These are phyloP conservation scores for Gnetum montanum DNA, from an alignment of 75 land plant species.

Conservation along the genomic window DNA sequence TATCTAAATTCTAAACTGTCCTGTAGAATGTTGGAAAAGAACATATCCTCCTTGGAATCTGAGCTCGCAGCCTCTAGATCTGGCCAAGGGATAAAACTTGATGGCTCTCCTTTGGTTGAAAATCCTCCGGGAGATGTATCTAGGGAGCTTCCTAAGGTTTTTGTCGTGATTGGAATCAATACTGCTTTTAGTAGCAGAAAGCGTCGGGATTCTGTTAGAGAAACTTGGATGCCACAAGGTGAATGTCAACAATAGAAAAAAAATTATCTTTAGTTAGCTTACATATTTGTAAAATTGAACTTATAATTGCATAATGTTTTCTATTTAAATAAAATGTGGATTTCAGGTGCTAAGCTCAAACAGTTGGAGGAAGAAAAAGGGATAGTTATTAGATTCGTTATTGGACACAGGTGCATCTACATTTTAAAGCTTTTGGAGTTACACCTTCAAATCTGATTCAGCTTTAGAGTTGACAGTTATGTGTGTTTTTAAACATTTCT, in stretches of 20 bases:
- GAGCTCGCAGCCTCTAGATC: slow-evolving; percentile 76
- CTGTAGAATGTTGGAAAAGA: slow-evolving; percentile 69
- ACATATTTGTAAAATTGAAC: not conserved
- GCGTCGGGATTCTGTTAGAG: slow-evolving; percentile 57
- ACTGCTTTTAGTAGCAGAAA: slow-evolving; percentile 94
- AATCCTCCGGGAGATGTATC: slow-evolving; percentile 19
- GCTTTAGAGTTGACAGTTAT: not conserved
- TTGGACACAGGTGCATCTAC: slow-evolving; percentile 57
- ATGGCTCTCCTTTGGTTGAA: slow-evolving; percentile 17
- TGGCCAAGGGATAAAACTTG: slow-evolving; percentile 23
- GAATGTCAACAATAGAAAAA: too few relatives aligned
- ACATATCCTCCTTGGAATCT: slow-evolving; percentile 70
- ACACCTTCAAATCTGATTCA: not conserved
- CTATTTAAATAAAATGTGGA: slow-evolving; percentile 1
- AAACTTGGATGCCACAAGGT: slow-evolving; percentile 84
- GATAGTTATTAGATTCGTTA: slow-evolving; percentile 64
- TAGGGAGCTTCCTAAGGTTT: slow-evolving; percentile 47
- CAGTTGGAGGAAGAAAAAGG: slow-evolving; percentile 67
- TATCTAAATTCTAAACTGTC: too few relatives aligned
- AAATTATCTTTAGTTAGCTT: not conserved
- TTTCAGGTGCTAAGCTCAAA: slow-evolving; percentile 40
- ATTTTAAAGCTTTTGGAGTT: not conserved
- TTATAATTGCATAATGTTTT: not conserved
- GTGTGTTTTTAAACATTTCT: not conserved
- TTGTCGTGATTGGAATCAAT: slow-evolving; percentile 92